Conservation (phyloP, 2,329 filamentous ascomycete species). For the Fusarium buharicum region DNA sequence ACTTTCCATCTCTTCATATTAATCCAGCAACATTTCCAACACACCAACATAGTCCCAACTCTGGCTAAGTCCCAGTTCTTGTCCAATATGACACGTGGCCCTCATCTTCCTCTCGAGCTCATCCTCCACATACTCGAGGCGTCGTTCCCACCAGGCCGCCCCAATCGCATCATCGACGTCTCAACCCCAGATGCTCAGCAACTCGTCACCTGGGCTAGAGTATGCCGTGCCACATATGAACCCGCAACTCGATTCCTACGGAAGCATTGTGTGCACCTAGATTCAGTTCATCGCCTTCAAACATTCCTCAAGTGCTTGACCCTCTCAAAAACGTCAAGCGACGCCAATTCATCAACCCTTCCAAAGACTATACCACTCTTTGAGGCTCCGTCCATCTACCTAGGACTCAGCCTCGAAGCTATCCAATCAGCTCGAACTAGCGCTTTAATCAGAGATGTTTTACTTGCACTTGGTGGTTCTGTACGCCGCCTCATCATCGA, state of each 20-base stretch:
- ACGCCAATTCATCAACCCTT: not conserved
- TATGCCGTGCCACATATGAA: conserved; percentile 28
- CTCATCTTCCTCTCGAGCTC: conserved; percentile 26
- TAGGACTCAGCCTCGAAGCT: conserved; percentile 10
- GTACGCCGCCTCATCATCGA: conserved; percentile 29
- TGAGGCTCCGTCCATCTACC: conserved; percentile 21
- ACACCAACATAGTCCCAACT: no score
- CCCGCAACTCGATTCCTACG: conserved; percentile 16
- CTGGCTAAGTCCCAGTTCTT: no score
- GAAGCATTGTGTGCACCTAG: conserved; percentile 22
- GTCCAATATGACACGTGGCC: not conserved
- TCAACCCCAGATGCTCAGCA: conserved; percentile 15
- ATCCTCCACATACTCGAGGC: conserved; percentile 25
- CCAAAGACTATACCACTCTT: conserved; percentile 2
- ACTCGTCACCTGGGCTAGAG: conserved; percentile 23
- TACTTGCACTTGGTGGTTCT: conserved; percentile 11
- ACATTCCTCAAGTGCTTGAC: conserved; percentile 7
- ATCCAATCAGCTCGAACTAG: not conserved
- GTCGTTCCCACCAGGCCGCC: conserved; percentile 7
- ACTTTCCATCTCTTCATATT: no score
- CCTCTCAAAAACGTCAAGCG: not conserved
- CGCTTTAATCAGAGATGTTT: conserved; percentile 7
- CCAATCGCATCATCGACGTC: conserved; percentile 17
- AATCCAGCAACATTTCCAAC: no score
- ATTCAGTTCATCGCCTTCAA: conserved; percentile 8